Base-by-base conservation (phyloP, 2,329 filamentous ascomycete genomes). In the Exophiala calicioides region DNA sequence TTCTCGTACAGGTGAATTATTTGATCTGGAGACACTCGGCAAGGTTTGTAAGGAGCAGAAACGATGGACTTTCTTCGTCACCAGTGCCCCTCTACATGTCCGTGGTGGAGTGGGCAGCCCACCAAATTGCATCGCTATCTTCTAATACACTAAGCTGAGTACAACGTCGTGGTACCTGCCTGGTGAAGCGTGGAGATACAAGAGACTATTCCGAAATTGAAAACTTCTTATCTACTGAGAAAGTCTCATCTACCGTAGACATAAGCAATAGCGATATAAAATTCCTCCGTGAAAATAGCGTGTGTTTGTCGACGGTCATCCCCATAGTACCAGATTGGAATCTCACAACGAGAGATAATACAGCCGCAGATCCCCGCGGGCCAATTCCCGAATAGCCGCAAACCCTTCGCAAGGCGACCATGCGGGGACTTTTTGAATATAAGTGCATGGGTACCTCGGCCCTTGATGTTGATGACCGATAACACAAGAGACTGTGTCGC, bases 61-160 rank as follows among this genome's bases (percentile, higher is more conserved):
- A 13, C 34, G 68, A 12, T 70, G 62, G 62, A 60, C 56, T 0
- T 78, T 78, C 47, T 77, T 79, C 46, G 59, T 78, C 12, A 66
- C 68, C 1, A 74, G 69, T 9, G 21, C 30, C 6, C 56, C 56
- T 15, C 36, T 58, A 30, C 20, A 56, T 45, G 16, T 57, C 8
- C 50, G 34, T 15, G 50, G 52, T n/a, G 56, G 52, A 8, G 52
- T 57, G 9, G 48, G 44, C 5, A 54, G 50, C 29, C 56, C 55
- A 6, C 43, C 55, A 12, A 58, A 58, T 34, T 41, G 44, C n/a
- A 48, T 41, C 6, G 56, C 53, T 20, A 52, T 58, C 30, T 58
- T 57, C n/a, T 58, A 37, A 27, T n/a, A n/a, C n/a, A n/a, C n/a
- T n/a, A n/a, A n/a, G n/a, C n/a, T n/a, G n/a, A n/a, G n/a, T n/a